Base-by-base conservation (phyloP, 208 protist species). In the Leishmania tarentolae region DNA sequence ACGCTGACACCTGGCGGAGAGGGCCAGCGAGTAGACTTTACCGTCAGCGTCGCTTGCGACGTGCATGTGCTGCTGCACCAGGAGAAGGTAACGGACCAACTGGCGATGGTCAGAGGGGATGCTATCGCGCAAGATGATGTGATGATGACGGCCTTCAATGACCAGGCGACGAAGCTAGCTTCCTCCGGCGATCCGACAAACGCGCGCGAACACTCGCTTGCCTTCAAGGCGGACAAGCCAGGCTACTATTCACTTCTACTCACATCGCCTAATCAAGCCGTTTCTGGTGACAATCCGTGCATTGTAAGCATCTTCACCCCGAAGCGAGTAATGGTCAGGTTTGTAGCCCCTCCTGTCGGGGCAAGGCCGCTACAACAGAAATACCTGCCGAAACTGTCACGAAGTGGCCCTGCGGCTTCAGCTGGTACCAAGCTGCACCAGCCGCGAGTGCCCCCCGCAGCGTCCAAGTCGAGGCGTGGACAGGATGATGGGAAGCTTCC, bases 61-160 rank as follows among this genome's bases (percentile, higher is more conserved):
- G 92, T 96, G 76, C 94, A 97, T 81, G 84, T 95, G 56, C 83
- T 97, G 52, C 75, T 97, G 61, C 91, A 83, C 19, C 94, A 97
- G 81, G 87, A 91, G 46, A 94, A 93, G 87, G 57, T 88, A n/a
- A 86, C 59, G 9, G 84, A 92, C 61, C 47, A 65, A 37, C 68
- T 75, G 9, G 71, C 83, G 0, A 68, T 75, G 1, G 53, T 80
- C 47, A 89, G 86, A 56, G 87, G 93, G 47, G 94, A 96, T 80
- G 82, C 86, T 44, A 76, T 92, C 28, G 94, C 90, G 15, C 91
- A 95, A 72, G 87, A 94, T 65, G 86, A 87, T 40, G 78, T 96
- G 24, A 73, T 88, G 37, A 90, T 97, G 76, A 76, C 82, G 61
- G 91, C 86, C 21, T 96, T 90, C 81, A 90, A 87, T 70, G 88